Evolutionary conservation across 2,329 filamentous ascomycete genomes (phyloP).

Genomic region (Alternaria metachromatica): DNA sequence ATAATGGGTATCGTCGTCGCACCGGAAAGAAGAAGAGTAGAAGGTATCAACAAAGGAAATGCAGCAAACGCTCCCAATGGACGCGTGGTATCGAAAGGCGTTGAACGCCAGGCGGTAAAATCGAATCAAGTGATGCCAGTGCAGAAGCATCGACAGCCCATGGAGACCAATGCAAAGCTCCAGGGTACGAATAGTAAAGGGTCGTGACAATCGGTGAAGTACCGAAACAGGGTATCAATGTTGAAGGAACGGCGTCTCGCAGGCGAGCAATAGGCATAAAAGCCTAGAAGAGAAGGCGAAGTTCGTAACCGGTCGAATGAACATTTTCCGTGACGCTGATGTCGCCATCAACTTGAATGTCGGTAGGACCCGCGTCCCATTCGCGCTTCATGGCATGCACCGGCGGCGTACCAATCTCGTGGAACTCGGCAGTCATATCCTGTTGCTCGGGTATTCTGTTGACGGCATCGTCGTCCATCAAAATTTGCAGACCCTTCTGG

Average conservation of each 20-base stretch:
- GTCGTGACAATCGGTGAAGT: slow-evolving; percentile 40
- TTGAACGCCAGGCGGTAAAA: slow-evolving; percentile 28
- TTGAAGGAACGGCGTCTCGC: slow-evolving; percentile 12
- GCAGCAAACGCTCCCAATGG: slow-evolving; percentile 24
- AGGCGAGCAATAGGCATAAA: slow-evolving; percentile 1
- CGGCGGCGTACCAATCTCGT: slow-evolving; percentile 63
- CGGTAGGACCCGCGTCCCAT: slow-evolving; percentile 58
- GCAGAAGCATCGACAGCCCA: slow-evolving; percentile 22
- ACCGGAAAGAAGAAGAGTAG: slow-evolving; percentile 30
- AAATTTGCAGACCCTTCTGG: slow-evolving; percentile 76
- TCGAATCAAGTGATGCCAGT: slow-evolving; percentile 12
- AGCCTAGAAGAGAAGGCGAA: slow-evolving; percentile 55
- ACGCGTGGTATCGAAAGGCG: slow-evolving; percentile 36
- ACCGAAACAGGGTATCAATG: slow-evolving; percentile 16
- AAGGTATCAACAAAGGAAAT: slow-evolving; percentile 21
- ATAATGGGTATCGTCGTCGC: slow-evolving; percentile 49
- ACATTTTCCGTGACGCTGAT: slow-evolving; percentile 52
- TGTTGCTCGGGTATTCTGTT: slow-evolving; percentile 85
- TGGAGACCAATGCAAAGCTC: slow-evolving; percentile 17
- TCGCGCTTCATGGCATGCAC: slow-evolving; percentile 58
- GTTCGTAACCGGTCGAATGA: slow-evolving; percentile 56
- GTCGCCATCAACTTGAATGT: slow-evolving; percentile 58
- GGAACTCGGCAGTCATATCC: slow-evolving; percentile 78
- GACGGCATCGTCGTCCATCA: slow-evolving; percentile 90
- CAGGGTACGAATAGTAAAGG: slow-evolving; percentile 40